phyloP scores from a whole-genome alignment of 2,329 filamentous ascomycete species.

The Ceratocystis colombiana region DNA sequence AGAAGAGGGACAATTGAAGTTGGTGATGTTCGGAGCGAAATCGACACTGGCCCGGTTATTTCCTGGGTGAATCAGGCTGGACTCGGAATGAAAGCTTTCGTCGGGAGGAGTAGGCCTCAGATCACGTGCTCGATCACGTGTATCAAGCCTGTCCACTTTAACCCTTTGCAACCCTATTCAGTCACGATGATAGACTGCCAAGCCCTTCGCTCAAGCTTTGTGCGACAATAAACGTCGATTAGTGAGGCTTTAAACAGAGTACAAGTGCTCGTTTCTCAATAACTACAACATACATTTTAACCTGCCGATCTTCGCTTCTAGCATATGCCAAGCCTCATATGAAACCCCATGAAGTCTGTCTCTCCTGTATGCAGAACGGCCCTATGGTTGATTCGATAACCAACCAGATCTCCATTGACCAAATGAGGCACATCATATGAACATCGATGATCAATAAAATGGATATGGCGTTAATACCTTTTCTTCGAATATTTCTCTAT shows the following conservation, averaged over 20 bases:
- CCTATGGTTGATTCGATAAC: neutral
- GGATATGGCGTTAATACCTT: neutral
- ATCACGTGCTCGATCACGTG: neutral
- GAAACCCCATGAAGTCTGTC: neutral
- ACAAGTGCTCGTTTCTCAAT: neutral
- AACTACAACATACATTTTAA: neutral
- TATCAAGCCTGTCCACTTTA: neutral
- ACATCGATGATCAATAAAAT: neutral
- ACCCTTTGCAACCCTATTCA: neutral
- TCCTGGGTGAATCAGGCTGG: conserved; percentile 23
- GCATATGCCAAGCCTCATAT: neutral
- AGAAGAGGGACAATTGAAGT: conserved; percentile 23
- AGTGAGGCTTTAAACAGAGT: too few species aligned
- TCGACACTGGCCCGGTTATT: conserved; percentile 25
- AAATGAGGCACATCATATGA: neutral
- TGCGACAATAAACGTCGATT: neutral
- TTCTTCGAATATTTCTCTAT: neutral
- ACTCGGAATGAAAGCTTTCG: conserved; percentile 13
- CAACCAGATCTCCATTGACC: neutral
- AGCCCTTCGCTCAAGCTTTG: neutral
- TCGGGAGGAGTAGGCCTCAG: conserved; percentile 1
- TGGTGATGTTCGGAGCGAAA: conserved; percentile 25
- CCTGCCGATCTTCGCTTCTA: neutral
- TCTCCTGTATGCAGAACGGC: neutral
- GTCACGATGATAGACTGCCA: neutral